Base-by-base conservation (phyloP, 2,329 filamentous ascomycete species). In the Pseudocercospora fuligena region DNA sequence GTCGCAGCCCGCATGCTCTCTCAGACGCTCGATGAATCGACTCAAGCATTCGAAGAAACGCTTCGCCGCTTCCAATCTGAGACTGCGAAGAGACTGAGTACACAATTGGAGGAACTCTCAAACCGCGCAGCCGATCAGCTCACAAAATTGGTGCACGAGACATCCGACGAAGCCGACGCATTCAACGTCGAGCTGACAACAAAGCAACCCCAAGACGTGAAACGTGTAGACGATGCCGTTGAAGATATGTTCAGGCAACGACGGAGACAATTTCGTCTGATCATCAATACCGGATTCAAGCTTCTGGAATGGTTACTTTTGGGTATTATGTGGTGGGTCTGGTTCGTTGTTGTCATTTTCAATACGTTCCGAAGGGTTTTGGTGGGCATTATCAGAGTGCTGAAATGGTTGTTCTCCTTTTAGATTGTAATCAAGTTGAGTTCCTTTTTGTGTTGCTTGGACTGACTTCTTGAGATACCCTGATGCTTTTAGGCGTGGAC, bases 241-340 rank as follows among this genome's bases (percentile, higher is more conserved):
- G 86, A 88, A 66, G 80, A 79, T 49, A 85, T 89, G 66, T 86
- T 95, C 66, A 87, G 91, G 74, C 89, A 92, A 83, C 85, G 93
- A 60, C 85, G 92, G 66, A 85, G 91, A 66, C 85, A 93, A 61
- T 84, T 95, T 75, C 85, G 92, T 63, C 93, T 92, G 88, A 79
- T 93, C 25, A 84, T 92, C 46, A 84, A 92, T 14, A 88, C 89
- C 0, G 90, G 92, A 14, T 98, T 93, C 86, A 88, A 93, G 63
- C 80, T 90, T 21, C 87, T 97, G 16, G 94, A 98, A 82, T 97
- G 93, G 93, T 82, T 88, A 59, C 85, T 98, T 19, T 88, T 98
- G 46, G 92, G 91, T 3, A 87, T 96, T 72, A 92, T 98, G 89
- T 97, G 95, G 93, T 93, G 91, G 79, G 89, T 96, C 16, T 98